Evolutionary conservation across 2,329 filamentous ascomycete species (phyloP), one percentile per base, ranked within the genome.

Genomic region (Didymosphaeria variabile): DNA sequence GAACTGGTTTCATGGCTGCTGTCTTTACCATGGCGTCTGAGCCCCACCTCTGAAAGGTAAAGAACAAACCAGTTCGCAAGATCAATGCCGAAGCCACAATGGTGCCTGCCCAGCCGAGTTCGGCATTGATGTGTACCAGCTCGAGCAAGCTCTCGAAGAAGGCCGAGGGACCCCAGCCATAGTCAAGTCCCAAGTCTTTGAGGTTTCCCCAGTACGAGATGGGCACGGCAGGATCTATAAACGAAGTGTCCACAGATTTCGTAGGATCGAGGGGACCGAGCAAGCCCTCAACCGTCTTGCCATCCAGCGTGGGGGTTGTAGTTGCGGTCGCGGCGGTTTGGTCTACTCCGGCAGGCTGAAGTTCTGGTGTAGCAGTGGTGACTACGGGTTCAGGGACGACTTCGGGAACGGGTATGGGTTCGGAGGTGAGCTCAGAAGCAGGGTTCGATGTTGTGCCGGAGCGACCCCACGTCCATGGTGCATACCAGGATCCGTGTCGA

Each of bases 201-300:
- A 99, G 83, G 73, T 94, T 97, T 64, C 95, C 95, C 60, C 97
- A 87, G 54, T 88, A 84, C 72, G 94, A 91, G 38, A 91, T 88
- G 64, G 93, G 86, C 63, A 85, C 80, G 62, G 88, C 83, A 46
- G 83, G 68, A 44, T 77, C 74, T 10, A 72, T 58, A 15, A 72
- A 60, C 5, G 62, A 56, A 42, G 67, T 57, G n/a, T 68, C 53
- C 4, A 59, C 21, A 34, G 67, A 58, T 54, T 68, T 64, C 36
- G 65, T 52, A 0, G 67, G 62, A 9, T 65, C 26, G 26, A 29
- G 58, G 9, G 49, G 19, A 40, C 54, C 49, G 23, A 75, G 70
- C 9, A 75, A 50, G 9, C 70, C 66, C 13, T 73, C 69, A 10
- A 75, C 53, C 9, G 63, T 67, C 58, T 66, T 57, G 31, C 63